These are phyloP conservation scores for Scenedesmus sp. DNA, from an alignment of 163 green algal genomes.

Conservation along the genomic window DNA sequence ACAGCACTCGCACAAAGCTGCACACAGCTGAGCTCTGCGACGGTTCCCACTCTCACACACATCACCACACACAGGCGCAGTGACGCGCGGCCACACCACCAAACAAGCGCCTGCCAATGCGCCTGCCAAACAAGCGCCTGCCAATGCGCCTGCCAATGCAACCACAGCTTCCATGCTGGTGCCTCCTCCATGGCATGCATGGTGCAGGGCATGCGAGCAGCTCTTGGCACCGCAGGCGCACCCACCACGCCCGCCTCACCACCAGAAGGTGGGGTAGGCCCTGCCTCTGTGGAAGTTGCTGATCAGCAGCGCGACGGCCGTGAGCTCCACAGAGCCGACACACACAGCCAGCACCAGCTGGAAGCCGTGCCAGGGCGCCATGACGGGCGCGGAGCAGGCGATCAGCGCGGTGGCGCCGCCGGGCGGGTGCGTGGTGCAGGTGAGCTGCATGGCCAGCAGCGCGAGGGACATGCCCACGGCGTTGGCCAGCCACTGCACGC, in stretches of 20 bases:
- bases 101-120: too few species aligned
- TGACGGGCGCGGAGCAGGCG: slow-evolving; percentile 28
- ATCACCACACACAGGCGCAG: background rate
- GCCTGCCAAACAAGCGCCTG: too few species aligned
- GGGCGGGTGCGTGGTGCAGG: slow-evolving; percentile 72
- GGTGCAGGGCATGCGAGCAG: too few species aligned
- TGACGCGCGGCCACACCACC: too few species aligned
- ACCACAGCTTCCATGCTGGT: too few species aligned
- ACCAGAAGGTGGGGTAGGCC: slow-evolving; percentile 75
- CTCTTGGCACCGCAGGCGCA: background rate
- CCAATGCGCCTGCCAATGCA: too few species aligned
- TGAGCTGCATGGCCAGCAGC: slow-evolving; percentile 72
- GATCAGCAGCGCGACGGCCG: slow-evolving; percentile 61
- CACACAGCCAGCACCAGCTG: slow-evolving; percentile 69
- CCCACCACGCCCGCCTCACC: background rate
- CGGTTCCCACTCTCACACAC: too few species aligned
- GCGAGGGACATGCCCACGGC: slow-evolving; percentile 73
- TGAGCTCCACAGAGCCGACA: slow-evolving; percentile 62
- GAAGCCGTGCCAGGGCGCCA: slow-evolving; percentile 64
- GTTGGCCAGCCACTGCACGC: slow-evolving; percentile 64
- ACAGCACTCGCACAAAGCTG: too few species aligned
- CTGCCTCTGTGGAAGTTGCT: slow-evolving; percentile 66
- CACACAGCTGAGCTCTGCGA: too few species aligned
- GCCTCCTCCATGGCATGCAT: too few species aligned
- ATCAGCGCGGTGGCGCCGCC: slow-evolving; percentile 78